A percentile compares a stretch with the other conserved stretches of the same genome.
These are phyloP conservation scores for Micromonas commoda DNA, from an alignment of 139 green algal species.

Conservation along the genomic window DNA sequence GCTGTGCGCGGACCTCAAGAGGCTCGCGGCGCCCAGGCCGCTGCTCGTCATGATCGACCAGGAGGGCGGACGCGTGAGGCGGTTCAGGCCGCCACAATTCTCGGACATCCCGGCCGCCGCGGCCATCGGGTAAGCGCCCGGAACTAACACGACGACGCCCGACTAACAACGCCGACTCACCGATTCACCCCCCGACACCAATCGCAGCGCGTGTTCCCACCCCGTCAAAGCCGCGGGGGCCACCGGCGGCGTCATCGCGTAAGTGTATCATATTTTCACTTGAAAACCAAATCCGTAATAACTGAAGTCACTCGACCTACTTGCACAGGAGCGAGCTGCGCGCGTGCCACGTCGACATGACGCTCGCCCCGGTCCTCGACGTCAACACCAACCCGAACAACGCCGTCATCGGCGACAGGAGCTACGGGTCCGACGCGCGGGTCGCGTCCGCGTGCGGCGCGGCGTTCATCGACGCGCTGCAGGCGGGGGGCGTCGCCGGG, in stretches of 20 bases:
- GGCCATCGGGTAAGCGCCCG: not conserved
- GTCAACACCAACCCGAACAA: constrained; percentile 50
- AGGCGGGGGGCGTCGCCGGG: constrained; percentile 41
- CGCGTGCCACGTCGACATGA: constrained; percentile 46
- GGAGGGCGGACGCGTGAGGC: constrained; percentile 25
- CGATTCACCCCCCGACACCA: too few relatives aligned
- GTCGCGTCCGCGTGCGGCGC: constrained; percentile 9
- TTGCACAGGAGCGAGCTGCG: constrained; percentile 44
- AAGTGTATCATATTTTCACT: too few relatives aligned
- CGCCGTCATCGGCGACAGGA: constrained; percentile 43
- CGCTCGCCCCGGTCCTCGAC: constrained; percentile 49
- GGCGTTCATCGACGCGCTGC: constrained; percentile 18
- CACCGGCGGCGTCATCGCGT: not conserved
- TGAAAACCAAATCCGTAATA: too few relatives aligned
- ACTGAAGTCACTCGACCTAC: too few relatives aligned
- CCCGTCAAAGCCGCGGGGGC: not conserved
- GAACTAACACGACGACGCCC: too few relatives aligned
- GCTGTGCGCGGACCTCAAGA: constrained; percentile 21
- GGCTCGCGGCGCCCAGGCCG: not conserved
- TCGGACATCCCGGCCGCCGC: constrained; percentile 2
- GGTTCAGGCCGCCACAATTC: constrained; percentile 20
- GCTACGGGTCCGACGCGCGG: constrained; percentile 2
- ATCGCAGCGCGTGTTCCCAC: too few relatives aligned
- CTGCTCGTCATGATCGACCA: constrained; percentile 32
- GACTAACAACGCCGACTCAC: too few relatives aligned